These are phyloP conservation scores for Arxiozyma telluris DNA, from an alignment of 1,139 yeast species.

Conservation along the genomic window DNA sequence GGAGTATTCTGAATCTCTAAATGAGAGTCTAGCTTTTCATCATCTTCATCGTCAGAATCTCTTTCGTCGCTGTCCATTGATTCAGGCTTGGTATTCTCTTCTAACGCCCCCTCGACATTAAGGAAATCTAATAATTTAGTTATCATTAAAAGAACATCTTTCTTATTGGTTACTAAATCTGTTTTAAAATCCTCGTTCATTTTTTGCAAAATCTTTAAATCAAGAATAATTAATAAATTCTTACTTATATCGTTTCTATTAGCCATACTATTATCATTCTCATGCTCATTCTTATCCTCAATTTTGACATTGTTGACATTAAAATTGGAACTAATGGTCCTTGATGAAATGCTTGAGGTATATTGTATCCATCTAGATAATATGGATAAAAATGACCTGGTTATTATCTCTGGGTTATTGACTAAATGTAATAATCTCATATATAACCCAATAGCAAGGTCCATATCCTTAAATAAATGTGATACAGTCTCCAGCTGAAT, in stretches of 20 bases:
- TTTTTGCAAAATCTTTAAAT: slow-evolving; percentile 56
- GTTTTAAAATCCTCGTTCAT: slow-evolving; percentile 55
- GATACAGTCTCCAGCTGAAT: slow-evolving; percentile 16
- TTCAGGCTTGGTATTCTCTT: slow-evolving; percentile 19
- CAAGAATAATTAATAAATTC: slow-evolving; percentile 50
- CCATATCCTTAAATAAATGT: slow-evolving; percentile 41
- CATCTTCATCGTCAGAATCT: slow-evolving; percentile 38
- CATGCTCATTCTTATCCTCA: neutral
- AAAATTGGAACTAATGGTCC: neutral
- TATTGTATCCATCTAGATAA: slow-evolving; percentile 52
- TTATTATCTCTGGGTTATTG: slow-evolving; percentile 43
- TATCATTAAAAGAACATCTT: slow-evolving; percentile 49
- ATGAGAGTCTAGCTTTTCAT: slow-evolving; percentile 12
- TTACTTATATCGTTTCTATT: slow-evolving; percentile 33
- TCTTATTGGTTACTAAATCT: slow-evolving; percentile 52
- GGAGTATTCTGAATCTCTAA: slow-evolving; percentile 12
- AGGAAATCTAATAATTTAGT: slow-evolving; percentile 36
- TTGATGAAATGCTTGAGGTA: slow-evolving; percentile 1
- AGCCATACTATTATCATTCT: slow-evolving; percentile 11
- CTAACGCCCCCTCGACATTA: slow-evolving; percentile 22
- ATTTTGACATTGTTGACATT: neutral
- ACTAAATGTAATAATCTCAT: slow-evolving; percentile 42
- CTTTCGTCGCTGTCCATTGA: neutral
- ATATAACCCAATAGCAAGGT: slow-evolving; percentile 41
- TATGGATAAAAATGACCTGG: slow-evolving; percentile 42